Evolutionary conservation across 1,139 yeast genomes (phyloP).

Genomic region (Fermentozyma sake): DNA sequence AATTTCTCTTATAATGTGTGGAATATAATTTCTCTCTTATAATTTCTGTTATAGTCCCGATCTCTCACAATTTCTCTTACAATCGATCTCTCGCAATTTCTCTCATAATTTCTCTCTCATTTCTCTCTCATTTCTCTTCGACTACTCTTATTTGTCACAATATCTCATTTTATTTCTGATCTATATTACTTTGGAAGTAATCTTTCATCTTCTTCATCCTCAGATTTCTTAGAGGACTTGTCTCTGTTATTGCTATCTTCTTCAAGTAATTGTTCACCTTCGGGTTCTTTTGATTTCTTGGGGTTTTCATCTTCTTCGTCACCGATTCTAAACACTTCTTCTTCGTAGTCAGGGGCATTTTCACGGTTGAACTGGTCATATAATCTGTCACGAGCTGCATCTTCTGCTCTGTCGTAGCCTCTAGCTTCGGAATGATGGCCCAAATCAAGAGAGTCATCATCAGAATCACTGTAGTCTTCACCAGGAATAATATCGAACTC

Average conservation of each 20-base stretch:
- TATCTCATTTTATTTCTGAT: too few species aligned
- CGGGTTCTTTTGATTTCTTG: slow-evolving; percentile 7
- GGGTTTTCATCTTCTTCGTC: slow-evolving; percentile 31
- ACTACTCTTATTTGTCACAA: too few species aligned
- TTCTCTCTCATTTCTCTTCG: too few species aligned
- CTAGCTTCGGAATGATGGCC: slow-evolving; percentile 17
- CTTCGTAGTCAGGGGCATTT: slow-evolving; percentile 12
- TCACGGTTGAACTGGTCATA: slow-evolving; percentile 40
- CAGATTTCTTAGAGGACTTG: too few species aligned
- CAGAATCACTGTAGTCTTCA: slow-evolving; percentile 45
- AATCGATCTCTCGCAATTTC: too few species aligned
- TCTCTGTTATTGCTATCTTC: too few species aligned
- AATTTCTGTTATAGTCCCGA: too few species aligned
- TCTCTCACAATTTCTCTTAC: too few species aligned
- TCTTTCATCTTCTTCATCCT: slow-evolving; percentile 2
- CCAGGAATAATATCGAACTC: slow-evolving; percentile 78
- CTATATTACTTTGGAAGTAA: not conserved
- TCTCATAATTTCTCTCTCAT: too few species aligned
- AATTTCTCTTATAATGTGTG: too few species aligned
- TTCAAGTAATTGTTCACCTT: slow-evolving; percentile 2
- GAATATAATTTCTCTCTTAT: too few species aligned
- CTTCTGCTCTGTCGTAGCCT: slow-evolving; percentile 31
- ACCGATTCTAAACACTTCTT: slow-evolving; percentile 41
- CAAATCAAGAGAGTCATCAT: slow-evolving; percentile 15
- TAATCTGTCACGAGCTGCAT: slow-evolving; percentile 9